phyloP scores from a whole-genome alignment of 164 flowering plant species.

The Amborella trichopoda region DNA sequence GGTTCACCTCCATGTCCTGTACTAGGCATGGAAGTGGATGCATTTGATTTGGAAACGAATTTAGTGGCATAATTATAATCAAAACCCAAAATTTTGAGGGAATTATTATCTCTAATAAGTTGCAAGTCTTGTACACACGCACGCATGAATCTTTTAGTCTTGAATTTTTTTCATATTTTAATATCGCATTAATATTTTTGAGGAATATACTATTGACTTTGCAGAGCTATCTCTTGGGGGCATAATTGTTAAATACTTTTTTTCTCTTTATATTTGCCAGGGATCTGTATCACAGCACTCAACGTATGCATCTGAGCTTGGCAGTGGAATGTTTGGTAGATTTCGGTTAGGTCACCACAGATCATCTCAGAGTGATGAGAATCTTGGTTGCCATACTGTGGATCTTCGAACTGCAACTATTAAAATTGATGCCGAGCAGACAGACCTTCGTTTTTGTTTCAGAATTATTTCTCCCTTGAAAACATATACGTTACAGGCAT shows the following conservation, averaged over 20 bases:
- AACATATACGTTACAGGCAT: conserved; percentile 79
- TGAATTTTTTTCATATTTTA: too few species aligned
- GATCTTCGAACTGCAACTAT: conserved; percentile 70
- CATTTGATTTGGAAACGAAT: too few species aligned
- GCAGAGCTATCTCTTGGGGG: too few species aligned
- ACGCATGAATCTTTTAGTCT: too few species aligned
- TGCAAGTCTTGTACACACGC: too few species aligned
- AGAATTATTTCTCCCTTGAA: conserved; percentile 77
- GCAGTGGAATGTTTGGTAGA: conserved; percentile 69
- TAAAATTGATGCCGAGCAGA: conserved; percentile 86
- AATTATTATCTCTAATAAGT: neutral
- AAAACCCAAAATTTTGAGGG: neutral
- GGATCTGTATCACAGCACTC: conserved; percentile 41
- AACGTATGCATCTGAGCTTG: conserved; percentile 30
- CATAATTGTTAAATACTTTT: too few species aligned
- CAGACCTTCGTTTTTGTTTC: conserved; percentile 82
- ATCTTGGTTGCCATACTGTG: conserved; percentile 45
- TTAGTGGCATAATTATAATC: too few species aligned
- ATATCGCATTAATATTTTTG: too few species aligned
- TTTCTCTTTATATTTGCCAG: conserved; percentile 31
- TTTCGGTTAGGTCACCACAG: conserved; percentile 54
- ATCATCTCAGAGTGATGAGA: conserved; percentile 40
- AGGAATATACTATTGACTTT: too few species aligned
- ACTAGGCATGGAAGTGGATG: too few species aligned
- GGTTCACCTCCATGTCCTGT: too few species aligned